Base-by-base conservation (phyloP, 2,329 filamentous ascomycete genomes). In the Sordariomycetes sp. region DNA sequence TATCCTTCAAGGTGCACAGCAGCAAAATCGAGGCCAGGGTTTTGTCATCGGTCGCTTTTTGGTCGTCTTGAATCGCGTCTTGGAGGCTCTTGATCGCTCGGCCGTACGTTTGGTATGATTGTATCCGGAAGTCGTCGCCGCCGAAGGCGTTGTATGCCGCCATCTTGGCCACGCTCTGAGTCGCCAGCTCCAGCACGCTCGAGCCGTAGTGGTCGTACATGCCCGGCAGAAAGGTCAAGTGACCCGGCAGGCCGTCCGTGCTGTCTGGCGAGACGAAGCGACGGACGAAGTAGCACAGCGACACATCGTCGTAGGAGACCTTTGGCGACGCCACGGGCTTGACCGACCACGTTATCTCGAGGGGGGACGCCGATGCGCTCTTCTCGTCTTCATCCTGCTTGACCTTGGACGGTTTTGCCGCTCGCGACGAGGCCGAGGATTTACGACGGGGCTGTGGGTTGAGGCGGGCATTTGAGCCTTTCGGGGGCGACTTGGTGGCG, bases 71-170 rank as follows among this genome's bases (percentile, higher is more conserved):
- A 5, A 57, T 52, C 5, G 35, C 39, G 14, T 54, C 38, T 16
- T 49, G 51, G 27, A 57, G 30, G n/a, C 40, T 43, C 18, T 38
- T 34, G n/a, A 57, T 49, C 6, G 47, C 46, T 10, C 44, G 41
- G 8, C 49, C 49, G 19, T 54, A 52, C 12, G 53, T 50, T n/a
- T 30, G 41, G 16, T 53, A 45, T 1, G 54, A 54, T 18, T 48
- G 41, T 9, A 46, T 36, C 5, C 44, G 42, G 17, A 57, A 45
- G 17, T 47, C 42, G 1, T 50, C 42, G 5, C 46, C 45, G 0
- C 54, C 51, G 18, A 54, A 45, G 12, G 50, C 46, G 35, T 57
- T 57, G 28, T 53, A 57, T 0, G 52, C 49, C 5, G 54, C 53
- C 40, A 56, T 46, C 27, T 55, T 48, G 5, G 54, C 51, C 4